These are phyloP conservation scores for Pelargonium fulgidum DNA, from an alignment of 441 rosid species.

Conservation along the genomic window DNA sequence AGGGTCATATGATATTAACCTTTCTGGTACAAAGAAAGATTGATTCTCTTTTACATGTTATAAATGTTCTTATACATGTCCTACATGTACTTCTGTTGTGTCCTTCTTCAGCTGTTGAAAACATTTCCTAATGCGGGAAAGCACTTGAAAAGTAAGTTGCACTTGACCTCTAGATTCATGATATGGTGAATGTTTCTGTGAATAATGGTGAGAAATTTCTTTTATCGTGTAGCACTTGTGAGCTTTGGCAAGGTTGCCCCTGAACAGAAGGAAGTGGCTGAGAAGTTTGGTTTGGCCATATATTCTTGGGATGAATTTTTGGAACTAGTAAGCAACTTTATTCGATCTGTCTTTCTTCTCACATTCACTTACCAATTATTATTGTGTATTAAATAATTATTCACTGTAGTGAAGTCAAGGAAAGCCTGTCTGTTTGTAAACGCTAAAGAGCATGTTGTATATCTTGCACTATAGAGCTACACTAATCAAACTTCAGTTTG, in stretches of 20 bases:
- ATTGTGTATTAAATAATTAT: too few species aligned
- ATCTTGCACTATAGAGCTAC: not conserved
- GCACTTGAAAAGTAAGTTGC: conserved; percentile 65
- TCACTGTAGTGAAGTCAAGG: too few species aligned
- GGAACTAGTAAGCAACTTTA: conserved; percentile 42
- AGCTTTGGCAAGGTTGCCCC: conserved; percentile 77
- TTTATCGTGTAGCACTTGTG: conserved; percentile 61
- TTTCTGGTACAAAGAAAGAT: not conserved
- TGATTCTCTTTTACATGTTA: not conserved
- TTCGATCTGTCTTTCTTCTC: not conserved
- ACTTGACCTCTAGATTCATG: conserved; percentile 9
- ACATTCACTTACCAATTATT: not conserved
- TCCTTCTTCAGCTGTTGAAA: conserved; percentile 57
- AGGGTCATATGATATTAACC: not conserved
- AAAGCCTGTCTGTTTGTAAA: too few species aligned
- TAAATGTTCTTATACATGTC: conserved; percentile 10
- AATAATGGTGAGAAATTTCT: conserved; percentile 10
- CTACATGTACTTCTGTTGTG: conserved; percentile 10
- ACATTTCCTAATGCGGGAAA: conserved; percentile 60
- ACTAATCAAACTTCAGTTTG: too few species aligned
- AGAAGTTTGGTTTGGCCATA: conserved; percentile 47
- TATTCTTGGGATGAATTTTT: conserved; percentile 87
- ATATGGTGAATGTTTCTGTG: conserved; percentile 5
- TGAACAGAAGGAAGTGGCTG: conserved; percentile 58
- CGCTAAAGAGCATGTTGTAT: not conserved